phyloP scores from a whole-genome alignment of 768 basidiomycete genomes.

The Termitomyces sp. region DNA sequence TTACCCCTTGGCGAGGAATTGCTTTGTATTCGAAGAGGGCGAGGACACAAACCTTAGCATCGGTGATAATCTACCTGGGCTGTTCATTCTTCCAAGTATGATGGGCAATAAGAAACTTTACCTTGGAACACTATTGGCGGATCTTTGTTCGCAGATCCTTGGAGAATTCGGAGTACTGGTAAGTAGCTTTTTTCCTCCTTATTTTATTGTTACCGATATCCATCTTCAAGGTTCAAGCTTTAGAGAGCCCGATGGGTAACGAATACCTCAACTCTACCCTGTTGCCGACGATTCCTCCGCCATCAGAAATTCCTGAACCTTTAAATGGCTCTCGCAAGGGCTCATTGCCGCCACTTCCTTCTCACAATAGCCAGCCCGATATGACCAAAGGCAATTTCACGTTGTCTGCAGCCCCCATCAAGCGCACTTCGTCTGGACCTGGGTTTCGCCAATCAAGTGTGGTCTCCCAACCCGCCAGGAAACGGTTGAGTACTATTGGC shows the following conservation, averaged over 20 bases:
- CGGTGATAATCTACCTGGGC: slow-evolving; percentile 53
- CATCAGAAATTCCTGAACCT: slow-evolving; percentile 57
- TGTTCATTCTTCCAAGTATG: slow-evolving; percentile 77
- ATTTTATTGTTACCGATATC: slow-evolving; percentile 5
- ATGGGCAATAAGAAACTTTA: slow-evolving; percentile 89
- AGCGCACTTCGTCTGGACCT: slow-evolving; percentile 55
- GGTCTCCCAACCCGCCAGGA: slow-evolving; percentile 46
- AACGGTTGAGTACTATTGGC: slow-evolving; percentile 61
- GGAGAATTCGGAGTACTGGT: slow-evolving; percentile 86
- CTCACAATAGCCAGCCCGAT: slow-evolving; percentile 58
- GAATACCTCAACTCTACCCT: slow-evolving; percentile 75
- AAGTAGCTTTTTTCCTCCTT: slow-evolving; percentile 25
- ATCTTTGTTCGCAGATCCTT: slow-evolving; percentile 84
- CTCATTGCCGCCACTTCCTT: slow-evolving; percentile 41
- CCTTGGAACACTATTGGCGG: slow-evolving; percentile 84
- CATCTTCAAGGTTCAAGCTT: slow-evolving; percentile 55
- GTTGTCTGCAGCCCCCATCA: slow-evolving; percentile 38
- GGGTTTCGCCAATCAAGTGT: slow-evolving; percentile 53
- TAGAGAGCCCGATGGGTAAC: slow-evolving; percentile 84
- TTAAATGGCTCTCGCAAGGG: slow-evolving; percentile 47
- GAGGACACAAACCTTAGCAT: slow-evolving; percentile 55
- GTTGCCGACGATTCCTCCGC: slow-evolving; percentile 59
- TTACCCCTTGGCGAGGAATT: slow-evolving; percentile 77
- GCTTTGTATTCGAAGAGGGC: slow-evolving; percentile 84
- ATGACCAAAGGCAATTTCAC: slow-evolving; percentile 36